Evolutionary conservation across 2,329 filamentous ascomycete species (phyloP).

Genomic region (Arthroderma uncinatum): DNA sequence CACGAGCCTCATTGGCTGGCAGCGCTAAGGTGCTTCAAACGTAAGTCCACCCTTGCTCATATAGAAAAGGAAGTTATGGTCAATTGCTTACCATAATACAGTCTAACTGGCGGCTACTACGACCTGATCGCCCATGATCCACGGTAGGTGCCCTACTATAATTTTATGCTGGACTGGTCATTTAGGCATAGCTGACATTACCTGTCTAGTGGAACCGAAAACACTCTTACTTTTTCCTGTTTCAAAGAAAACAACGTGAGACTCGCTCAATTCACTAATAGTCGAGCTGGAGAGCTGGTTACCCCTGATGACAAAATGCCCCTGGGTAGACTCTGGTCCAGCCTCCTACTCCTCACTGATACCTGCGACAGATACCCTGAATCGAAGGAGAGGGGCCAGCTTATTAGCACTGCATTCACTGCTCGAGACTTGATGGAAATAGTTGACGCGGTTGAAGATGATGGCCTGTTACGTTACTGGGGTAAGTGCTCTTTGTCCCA

Average conservation of each 20-base stretch:
- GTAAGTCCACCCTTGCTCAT: neutral
- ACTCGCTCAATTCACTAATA: neutral
- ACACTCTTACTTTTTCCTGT: slow-evolving; percentile 10
- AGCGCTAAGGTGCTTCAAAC: neutral
- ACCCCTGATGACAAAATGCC: neutral
- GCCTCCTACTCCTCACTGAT: neutral
- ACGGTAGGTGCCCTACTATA: slow-evolving; percentile 9
- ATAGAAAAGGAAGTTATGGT: neutral
- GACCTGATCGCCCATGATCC: slow-evolving; percentile 14
- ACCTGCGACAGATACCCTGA: slow-evolving; percentile 8
- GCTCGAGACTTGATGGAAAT: slow-evolving; percentile 36
- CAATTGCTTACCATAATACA: neutral
- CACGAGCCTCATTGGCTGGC: slow-evolving; percentile 6
- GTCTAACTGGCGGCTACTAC: slow-evolving; percentile 11
- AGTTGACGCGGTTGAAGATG: slow-evolving; percentile 33
- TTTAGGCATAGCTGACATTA: neutral
- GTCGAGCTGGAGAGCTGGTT: neutral
- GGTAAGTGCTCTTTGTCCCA: slow-evolving; percentile 20
- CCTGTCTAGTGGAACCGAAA: slow-evolving; percentile 7
- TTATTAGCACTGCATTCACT: slow-evolving; percentile 34
- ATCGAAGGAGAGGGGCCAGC: slow-evolving; percentile 21
- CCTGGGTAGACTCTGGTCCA: slow-evolving; percentile 2
- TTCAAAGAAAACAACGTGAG: neutral
- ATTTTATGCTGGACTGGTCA: neutral
- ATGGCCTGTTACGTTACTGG: slow-evolving; percentile 32